Conservation (phyloP, 345 rosid genomes). For the Salix purpurea region DNA sequence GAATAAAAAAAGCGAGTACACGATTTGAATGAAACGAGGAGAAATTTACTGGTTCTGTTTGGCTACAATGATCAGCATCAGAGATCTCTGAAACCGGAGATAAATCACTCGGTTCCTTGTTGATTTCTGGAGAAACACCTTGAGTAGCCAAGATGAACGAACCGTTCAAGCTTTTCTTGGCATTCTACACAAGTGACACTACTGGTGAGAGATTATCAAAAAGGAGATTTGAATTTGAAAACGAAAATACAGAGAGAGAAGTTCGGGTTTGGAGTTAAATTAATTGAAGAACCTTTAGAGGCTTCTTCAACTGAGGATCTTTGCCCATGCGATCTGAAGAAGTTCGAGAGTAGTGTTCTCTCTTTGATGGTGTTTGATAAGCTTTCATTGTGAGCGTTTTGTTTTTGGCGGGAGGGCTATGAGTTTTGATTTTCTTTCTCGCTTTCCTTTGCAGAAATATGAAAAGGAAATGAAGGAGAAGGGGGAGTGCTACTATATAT, state of each 20-base stretch:
- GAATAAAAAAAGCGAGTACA: too few species aligned
- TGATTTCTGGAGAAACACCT: constrained; percentile 10
- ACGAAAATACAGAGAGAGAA: background rate
- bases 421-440: too few species aligned
- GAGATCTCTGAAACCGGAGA: constrained; percentile 18
- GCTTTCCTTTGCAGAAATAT: too few species aligned
- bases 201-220: background rate
- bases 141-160: constrained; percentile 9
- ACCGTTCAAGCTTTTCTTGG: constrained; percentile 24
- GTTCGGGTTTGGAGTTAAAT: background rate
- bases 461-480: too few species aligned
- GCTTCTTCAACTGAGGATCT: constrained; percentile 24
- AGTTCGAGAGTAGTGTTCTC: background rate
- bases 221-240: background rate
- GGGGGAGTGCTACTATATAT: too few species aligned
- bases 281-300: background rate
- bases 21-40: too few species aligned
- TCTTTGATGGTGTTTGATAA: constrained; percentile 21
- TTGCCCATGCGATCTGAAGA: constrained; percentile 9
- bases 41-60: background rate
- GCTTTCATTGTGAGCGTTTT: constrained; percentile 19
- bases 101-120: constrained; percentile 17
- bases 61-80: background rate
- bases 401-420: constrained; percentile 18
- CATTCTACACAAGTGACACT: constrained; percentile 6